These are phyloP conservation scores for Shiraia sp. DNA, from an alignment of 2,329 filamentous ascomycete genomes.

Conservation along the genomic window DNA sequence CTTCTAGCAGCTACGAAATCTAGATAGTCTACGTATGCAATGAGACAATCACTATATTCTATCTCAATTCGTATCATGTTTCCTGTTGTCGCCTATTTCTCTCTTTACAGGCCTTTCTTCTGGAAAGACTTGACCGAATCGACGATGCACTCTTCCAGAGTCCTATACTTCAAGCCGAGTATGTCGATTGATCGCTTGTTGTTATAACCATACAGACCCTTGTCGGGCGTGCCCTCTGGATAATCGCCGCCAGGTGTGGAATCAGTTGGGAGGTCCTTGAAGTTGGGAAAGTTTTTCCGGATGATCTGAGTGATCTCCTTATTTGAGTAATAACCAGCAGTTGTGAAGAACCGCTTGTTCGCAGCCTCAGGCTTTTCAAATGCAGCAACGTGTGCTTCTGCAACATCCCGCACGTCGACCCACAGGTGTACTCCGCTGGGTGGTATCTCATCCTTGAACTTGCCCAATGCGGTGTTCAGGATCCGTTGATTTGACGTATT, in stretches of 20 bases:
- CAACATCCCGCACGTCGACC: constrained; percentile 60
- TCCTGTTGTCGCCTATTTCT: background rate
- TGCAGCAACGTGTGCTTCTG: constrained; percentile 65
- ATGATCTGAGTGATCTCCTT: constrained; percentile 62
- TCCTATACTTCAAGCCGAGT: constrained; percentile 63
- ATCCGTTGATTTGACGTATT: constrained; percentile 76
- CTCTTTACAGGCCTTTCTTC: constrained; percentile 50
- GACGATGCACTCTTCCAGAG: constrained; percentile 61
- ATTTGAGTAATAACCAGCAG: constrained; percentile 63
- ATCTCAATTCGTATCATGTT: background rate
- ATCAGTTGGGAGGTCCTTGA: constrained; percentile 54
- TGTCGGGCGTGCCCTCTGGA: constrained; percentile 51
- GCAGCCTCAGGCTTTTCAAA: constrained; percentile 60
- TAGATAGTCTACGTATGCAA: constrained; percentile 17
- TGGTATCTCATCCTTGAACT: constrained; percentile 60
- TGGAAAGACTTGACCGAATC: constrained; percentile 69
- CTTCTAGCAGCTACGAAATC: background rate
- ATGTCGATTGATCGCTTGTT: constrained; percentile 59
- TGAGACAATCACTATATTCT: constrained; percentile 6
- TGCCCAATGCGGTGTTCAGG: constrained; percentile 65
- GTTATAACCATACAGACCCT: constrained; percentile 52
- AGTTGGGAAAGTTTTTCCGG: constrained; percentile 58
- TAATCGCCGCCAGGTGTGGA: constrained; percentile 50
- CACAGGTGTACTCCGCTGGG: constrained; percentile 59
- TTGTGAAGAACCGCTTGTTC: constrained; percentile 66